Evolutionary conservation across 1,284 basidiomycete species (phyloP).

Genomic region (Rhodotorula sp.): DNA sequence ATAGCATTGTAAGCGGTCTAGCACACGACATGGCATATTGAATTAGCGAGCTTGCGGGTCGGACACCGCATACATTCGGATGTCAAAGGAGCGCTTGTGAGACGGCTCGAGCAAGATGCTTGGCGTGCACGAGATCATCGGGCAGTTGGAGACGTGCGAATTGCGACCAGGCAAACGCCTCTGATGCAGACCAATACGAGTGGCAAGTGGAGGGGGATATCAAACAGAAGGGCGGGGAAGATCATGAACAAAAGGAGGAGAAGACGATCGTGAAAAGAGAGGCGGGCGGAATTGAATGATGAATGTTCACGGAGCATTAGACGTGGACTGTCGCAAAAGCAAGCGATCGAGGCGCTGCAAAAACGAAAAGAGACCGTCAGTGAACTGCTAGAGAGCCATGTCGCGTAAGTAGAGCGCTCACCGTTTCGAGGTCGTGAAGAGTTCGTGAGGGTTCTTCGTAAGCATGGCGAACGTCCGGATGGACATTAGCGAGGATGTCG

Average conservation of each 20-base stretch:
- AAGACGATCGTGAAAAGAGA: background rate
- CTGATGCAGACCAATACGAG: background rate
- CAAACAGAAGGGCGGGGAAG: background rate
- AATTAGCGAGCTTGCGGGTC: no score
- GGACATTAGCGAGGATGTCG: background rate
- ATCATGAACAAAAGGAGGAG: background rate
- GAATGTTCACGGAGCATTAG: background rate
- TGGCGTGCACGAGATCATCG: background rate
- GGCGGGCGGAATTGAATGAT: background rate
- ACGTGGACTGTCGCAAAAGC: background rate
- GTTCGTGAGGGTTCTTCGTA: constrained; percentile 1
- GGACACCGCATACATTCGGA: background rate
- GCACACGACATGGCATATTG: no score
- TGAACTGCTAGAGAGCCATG: background rate
- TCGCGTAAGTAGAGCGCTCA: background rate
- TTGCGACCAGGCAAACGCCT: background rate
- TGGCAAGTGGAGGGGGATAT: background rate
- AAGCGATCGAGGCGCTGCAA: background rate
- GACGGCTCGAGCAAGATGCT: no score
- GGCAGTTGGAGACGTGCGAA: background rate
- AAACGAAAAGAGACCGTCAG: background rate
- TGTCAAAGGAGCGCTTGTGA: no score
- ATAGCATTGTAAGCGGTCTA: no score
- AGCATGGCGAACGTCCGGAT: background rate
- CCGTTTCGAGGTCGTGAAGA: constrained; percentile 5